Evolutionary conservation across 2,329 filamentous ascomycete genomes (phyloP).

Genomic region (Ceratocystis huliohia): DNA sequence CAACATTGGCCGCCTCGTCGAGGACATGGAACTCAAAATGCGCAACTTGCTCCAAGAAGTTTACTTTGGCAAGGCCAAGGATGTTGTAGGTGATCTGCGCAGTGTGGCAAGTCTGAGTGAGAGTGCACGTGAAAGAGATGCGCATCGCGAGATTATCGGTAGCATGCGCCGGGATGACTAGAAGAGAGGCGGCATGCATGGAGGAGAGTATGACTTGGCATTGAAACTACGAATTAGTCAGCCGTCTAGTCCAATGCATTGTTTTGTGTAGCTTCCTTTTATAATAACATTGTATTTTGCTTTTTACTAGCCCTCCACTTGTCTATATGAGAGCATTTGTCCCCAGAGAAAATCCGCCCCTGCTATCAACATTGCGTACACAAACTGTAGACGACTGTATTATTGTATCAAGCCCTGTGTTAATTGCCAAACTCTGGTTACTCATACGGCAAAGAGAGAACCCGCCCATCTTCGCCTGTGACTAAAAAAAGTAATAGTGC

Average conservation of each 20-base stretch:
- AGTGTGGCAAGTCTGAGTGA: constrained; percentile 78
- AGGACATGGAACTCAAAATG: constrained; percentile 99
- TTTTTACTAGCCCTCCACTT: not conserved
- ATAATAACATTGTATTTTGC: not conserved
- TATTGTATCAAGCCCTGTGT: not conserved
- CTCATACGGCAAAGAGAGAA: not conserved
- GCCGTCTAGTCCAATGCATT: not conserved
- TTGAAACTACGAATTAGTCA: not conserved
- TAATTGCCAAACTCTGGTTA: not conserved
- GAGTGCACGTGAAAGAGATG: constrained; percentile 67
- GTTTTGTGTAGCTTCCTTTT: constrained; percentile 4
- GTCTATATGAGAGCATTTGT: too few species aligned
- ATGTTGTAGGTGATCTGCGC: constrained; percentile 88
- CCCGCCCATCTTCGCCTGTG: not conserved
- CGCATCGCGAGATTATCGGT: constrained; percentile 77
- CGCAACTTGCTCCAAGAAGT: constrained; percentile 95
- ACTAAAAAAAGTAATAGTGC: not conserved
- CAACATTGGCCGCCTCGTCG: constrained; percentile 85
- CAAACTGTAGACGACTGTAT: not conserved
- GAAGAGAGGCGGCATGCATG: not conserved
- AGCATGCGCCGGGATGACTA: constrained; percentile 34
- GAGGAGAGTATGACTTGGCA: not conserved
- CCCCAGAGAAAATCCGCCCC: too few species aligned
- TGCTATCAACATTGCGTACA: not conserved
- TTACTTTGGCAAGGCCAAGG: constrained; percentile 98